Conservation (phyloP, 2,329 filamentous ascomycete species). For the Trichoderma sp. region DNA sequence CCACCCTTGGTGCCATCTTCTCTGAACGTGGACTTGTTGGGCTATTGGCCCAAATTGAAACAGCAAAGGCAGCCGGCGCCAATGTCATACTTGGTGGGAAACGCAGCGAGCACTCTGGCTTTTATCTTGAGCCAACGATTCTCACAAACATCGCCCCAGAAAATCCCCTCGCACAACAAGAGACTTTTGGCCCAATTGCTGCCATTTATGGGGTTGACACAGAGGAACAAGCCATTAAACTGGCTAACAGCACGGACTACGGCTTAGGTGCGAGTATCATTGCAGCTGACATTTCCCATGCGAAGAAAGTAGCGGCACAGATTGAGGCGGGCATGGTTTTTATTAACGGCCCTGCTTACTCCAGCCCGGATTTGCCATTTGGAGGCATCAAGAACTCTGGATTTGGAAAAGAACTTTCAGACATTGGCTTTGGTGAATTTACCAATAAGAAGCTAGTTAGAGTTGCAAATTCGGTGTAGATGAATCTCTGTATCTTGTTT, state of each 20-base stretch:
- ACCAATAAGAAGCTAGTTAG: neutral
- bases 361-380: neutral
- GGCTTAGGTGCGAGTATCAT: neutral
- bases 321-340: conserved; percentile 3
- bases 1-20: neutral
- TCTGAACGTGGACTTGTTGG: neutral
- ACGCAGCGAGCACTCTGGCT: neutral
- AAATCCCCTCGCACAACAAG: neutral
- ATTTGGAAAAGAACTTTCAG: neutral
- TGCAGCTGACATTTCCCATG: neutral
- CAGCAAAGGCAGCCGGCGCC: neutral
- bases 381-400: neutral
- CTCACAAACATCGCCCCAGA: neutral
- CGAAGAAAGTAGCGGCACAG: neutral
- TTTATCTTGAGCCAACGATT: neutral
- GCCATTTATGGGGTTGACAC: neutral
- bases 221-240: neutral
- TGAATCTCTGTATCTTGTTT: neutral
- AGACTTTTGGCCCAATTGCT: conserved; percentile 1
- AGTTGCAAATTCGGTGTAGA: neutral
- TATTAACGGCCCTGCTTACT: neutral
- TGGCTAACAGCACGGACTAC: neutral
- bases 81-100: neutral
- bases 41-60: neutral
- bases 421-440: neutral